Conservation (phyloP, 805 yeast species). For the Monosporozyma unispora region DNA sequence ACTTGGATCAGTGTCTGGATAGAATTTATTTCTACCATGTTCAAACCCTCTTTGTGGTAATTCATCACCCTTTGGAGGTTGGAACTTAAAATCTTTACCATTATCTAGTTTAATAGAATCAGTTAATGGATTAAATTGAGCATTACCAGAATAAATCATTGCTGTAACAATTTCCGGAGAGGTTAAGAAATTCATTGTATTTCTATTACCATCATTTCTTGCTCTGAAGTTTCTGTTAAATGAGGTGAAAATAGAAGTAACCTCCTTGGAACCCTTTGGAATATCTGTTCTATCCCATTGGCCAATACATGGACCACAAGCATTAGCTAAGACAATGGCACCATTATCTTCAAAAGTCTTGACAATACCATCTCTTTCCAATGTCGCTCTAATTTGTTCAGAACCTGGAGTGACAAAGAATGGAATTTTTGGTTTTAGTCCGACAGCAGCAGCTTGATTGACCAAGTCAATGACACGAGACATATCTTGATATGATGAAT, state of each 20-base stretch:
- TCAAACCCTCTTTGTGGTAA: constrained; percentile 73
- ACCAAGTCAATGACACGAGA: constrained; percentile 89
- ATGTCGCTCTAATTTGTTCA: constrained; percentile 94
- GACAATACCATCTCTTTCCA: constrained; percentile 88
- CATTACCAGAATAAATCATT: constrained; percentile 89
- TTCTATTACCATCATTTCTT: constrained; percentile 97
- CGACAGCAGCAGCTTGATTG: constrained; percentile 75
- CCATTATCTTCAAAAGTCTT: constrained; percentile 77
- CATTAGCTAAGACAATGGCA: constrained; percentile 89
- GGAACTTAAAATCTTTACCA: constrained; percentile 69
- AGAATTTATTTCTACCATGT: constrained; percentile 63
- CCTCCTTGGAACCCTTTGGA: constrained; percentile 50
- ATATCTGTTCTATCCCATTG: constrained; percentile 96
- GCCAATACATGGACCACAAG: constrained; percentile 99
- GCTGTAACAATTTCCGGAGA: constrained; percentile 98
- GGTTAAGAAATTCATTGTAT: constrained; percentile 95
- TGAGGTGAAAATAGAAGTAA: constrained; percentile 89
- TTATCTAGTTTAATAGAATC: constrained; percentile 66
- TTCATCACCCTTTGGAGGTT: constrained; percentile 76
- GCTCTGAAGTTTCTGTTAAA: constrained; percentile 97
- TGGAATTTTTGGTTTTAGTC: constrained; percentile 82
- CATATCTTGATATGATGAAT: constrained; percentile 98
- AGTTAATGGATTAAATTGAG: constrained; percentile 82
- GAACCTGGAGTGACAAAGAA: constrained; percentile 97
- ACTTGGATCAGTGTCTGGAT: constrained; percentile 62